Evolutionary conservation across 352 stramenopile species (phyloP).

Genomic region (Phytophthora ohioensis): DNA sequence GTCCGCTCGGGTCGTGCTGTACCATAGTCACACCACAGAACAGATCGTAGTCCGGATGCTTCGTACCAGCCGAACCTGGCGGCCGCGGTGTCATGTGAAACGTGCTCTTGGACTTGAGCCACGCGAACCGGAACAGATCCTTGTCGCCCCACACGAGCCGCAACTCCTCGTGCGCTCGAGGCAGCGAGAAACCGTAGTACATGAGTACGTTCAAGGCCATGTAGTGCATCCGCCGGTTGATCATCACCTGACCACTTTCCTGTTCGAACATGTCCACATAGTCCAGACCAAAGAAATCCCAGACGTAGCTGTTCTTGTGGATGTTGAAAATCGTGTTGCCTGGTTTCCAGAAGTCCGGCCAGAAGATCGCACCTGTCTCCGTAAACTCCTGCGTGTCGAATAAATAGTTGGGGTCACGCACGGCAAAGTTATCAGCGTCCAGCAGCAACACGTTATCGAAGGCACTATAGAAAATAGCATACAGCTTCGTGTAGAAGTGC

Average conservation of each 20-base stretch:
- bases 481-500: slow-evolving; percentile 67
- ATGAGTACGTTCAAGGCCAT: slow-evolving; percentile 76
- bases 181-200: slow-evolving; percentile 68
- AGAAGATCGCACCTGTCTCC: slow-evolving; percentile 76
- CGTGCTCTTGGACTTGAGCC: slow-evolving; percentile 74
- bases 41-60: slow-evolving; percentile 53
- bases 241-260: slow-evolving; percentile 81
- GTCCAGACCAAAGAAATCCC: slow-evolving; percentile 70
- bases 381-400: slow-evolving; percentile 72
- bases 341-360: slow-evolving; percentile 84
- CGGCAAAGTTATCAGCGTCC: slow-evolving; percentile 69
- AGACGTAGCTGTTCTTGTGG: slow-evolving; percentile 69
- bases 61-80: slow-evolving; percentile 58
- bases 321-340: slow-evolving; percentile 86
- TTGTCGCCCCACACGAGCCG: slow-evolving; percentile 84
- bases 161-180: slow-evolving; percentile 54
- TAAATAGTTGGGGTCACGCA: slow-evolving; percentile 67
- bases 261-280: slow-evolving; percentile 83
- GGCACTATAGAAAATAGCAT: slow-evolving; percentile 60
- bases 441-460: slow-evolving; percentile 69
- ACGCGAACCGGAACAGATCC: slow-evolving; percentile 84
- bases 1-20: slow-evolving; percentile 65
- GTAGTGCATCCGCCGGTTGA: slow-evolving; percentile 63
- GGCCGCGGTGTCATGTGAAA: slow-evolving; percentile 70
- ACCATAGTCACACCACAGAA: slow-evolving; percentile 85